Conservation (phyloP, 441 rosid species). For the Isatis lusitanica region DNA sequence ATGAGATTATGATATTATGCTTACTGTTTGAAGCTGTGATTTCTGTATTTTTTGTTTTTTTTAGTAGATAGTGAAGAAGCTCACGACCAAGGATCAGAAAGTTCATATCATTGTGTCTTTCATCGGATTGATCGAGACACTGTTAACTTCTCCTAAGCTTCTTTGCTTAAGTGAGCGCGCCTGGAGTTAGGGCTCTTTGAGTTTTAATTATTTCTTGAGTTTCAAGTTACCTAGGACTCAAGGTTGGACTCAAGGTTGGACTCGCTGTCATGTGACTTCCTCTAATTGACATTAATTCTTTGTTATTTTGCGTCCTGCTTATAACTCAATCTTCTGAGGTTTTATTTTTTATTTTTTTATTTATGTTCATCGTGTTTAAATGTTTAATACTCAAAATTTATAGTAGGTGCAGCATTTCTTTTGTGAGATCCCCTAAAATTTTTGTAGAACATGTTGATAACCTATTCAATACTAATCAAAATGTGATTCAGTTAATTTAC, state of each 20-base stretch:
- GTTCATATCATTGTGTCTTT: background rate
- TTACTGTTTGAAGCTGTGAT: background rate
- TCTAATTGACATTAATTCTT: background rate
- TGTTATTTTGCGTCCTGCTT: background rate
- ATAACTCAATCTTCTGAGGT: background rate
- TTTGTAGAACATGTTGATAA: background rate
- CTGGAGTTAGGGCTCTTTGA: background rate
- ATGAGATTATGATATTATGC: background rate
- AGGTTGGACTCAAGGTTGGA: background rate
- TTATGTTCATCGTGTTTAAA: background rate
- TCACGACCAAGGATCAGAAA: background rate
- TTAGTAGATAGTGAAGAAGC: background rate
- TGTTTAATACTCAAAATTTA: background rate
- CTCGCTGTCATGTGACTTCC: background rate
- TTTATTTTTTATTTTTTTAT: background rate
- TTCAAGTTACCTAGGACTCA: conserved; percentile 4
- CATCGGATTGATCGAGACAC: background rate
- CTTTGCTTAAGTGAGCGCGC: background rate
- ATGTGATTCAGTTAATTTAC: too few species aligned
- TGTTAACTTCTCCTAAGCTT: background rate
- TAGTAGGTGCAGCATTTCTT: background rate
- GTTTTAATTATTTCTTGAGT: background rate
- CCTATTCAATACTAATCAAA: background rate
- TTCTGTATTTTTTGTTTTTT: background rate
- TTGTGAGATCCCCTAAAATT: background rate